These are phyloP conservation scores for Ganoderma sinense DNA, from an alignment of 1,284 basidiomycete species.

Conservation along the genomic window DNA sequence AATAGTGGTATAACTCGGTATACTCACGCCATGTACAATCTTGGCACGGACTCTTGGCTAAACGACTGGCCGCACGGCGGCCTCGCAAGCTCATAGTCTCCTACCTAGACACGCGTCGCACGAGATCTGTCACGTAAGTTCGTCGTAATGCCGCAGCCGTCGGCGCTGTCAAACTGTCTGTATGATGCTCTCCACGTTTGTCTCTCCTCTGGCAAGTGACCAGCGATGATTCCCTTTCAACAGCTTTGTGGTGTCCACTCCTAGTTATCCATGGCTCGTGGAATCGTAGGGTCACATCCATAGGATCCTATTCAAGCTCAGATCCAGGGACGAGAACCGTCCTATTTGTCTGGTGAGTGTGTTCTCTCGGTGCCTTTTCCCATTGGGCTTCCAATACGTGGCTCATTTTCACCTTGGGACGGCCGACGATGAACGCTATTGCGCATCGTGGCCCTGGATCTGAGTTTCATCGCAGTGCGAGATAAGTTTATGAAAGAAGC, in stretches of 20 bases:
- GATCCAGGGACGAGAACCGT: background rate
- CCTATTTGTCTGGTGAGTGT: background rate
- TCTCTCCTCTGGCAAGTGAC: background rate
- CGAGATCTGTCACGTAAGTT: background rate
- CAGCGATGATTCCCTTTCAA: constrained; percentile 1
- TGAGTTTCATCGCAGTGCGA: background rate
- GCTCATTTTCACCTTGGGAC: background rate
- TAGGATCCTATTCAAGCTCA: background rate
- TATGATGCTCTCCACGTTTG: background rate
- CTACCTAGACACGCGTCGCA: background rate
- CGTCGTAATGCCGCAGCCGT: background rate
- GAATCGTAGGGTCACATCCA: background rate
- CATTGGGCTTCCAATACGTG: background rate
- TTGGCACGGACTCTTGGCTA: background rate
- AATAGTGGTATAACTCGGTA: background rate
- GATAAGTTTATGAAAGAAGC: background rate
- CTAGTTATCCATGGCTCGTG: background rate
- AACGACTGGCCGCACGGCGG: background rate
- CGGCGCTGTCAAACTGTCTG: constrained; percentile 1
- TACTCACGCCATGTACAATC: background rate
- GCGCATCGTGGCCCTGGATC: background rate
- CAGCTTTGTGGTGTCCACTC: background rate
- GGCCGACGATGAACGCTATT: background rate
- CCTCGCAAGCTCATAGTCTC: background rate
- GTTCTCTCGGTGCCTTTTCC: background rate